A percentile compares a stretch with the other conserved stretches of the same genome.
phyloP scores from a whole-genome alignment of 2,329 filamentous ascomycete species.

The Nothophoma quercina region DNA sequence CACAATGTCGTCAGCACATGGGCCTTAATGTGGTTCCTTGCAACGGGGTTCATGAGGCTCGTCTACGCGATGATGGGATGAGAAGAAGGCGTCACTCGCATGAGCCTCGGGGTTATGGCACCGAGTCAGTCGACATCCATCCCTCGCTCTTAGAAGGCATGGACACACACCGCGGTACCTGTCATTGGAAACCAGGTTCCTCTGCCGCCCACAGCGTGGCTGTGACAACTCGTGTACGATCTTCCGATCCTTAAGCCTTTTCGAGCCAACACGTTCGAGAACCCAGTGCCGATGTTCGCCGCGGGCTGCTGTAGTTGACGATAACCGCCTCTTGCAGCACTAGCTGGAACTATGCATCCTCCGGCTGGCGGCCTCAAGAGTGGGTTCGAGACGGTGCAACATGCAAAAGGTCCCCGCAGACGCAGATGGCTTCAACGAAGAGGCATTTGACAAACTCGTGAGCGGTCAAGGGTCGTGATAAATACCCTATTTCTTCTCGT shows the following conservation, averaged over 20 bases:
- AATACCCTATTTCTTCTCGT: conserved; percentile 13
- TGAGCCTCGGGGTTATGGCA: conserved; percentile 6
- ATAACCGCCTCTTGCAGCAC: conserved; percentile 25
- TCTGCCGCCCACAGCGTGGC: conserved; percentile 18
- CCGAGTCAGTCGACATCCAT: conserved; percentile 14
- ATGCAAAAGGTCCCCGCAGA: conserved; percentile 3
- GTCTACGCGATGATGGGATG: neutral
- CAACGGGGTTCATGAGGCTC: neutral
- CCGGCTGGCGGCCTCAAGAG: conserved; percentile 18
- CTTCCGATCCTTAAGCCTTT: conserved; percentile 18
- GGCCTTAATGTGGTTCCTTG: neutral
- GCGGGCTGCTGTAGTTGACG: conserved; percentile 21
- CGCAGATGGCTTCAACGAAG: conserved; percentile 3
- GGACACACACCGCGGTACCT: conserved; percentile 4
- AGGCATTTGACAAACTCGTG: conserved; percentile 13
- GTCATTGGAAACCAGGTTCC: conserved; percentile 7
- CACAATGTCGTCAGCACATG: conserved; percentile 3
- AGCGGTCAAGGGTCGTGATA: conserved; percentile 13
- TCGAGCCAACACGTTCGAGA: conserved; percentile 23
- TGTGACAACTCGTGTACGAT: conserved; percentile 21
- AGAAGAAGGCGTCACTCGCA: conserved; percentile 5
- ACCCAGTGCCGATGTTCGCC: conserved; percentile 20
- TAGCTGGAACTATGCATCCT: conserved; percentile 20
- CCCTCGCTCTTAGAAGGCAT: conserved; percentile 7
- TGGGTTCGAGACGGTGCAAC: conserved; percentile 12